Conservation (phyloP, 2,329 filamentous ascomycete genomes). For the Mollisia scopiformis region DNA sequence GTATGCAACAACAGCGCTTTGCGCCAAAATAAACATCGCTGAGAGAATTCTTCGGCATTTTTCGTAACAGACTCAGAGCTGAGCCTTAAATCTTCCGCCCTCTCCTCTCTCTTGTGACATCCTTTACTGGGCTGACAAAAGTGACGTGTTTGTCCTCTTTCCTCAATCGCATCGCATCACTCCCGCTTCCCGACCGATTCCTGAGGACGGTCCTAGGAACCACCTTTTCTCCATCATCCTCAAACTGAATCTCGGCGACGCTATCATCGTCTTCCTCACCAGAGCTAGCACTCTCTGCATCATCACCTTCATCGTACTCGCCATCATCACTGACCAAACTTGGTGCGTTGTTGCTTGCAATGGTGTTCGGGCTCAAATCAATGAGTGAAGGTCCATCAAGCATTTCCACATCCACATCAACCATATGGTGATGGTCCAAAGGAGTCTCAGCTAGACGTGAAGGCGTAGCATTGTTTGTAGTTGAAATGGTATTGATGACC, state of each 20-base stretch:
- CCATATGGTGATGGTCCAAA: slow-evolving; percentile 15
- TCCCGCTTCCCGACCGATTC: slow-evolving; percentile 27
- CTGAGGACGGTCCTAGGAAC: slow-evolving; percentile 30
- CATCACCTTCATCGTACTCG: slow-evolving; percentile 73
- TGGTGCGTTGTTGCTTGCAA: slow-evolving; percentile 75
- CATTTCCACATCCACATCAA: slow-evolving; percentile 41
- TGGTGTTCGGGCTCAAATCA: slow-evolving; percentile 70
- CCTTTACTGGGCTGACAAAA: slow-evolving; percentile 38
- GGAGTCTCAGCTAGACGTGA: slow-evolving; percentile 21
- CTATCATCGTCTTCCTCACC: slow-evolving; percentile 59
- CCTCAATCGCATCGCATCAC: slow-evolving; percentile 26
- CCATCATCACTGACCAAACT: slow-evolving; percentile 81
- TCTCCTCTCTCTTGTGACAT: slow-evolving; percentile 29
- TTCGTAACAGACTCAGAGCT: neutral
- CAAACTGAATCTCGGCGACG: slow-evolving; percentile 63
- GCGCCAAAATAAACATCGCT: slow-evolving; percentile 9
- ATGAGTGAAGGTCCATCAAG: slow-evolving; percentile 57
- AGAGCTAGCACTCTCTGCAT: slow-evolving; percentile 51
- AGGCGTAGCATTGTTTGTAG: slow-evolving; percentile 19
- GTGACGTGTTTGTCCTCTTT: slow-evolving; percentile 40
- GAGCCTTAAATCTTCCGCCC: slow-evolving; percentile 15
- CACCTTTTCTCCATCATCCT: slow-evolving; percentile 48
- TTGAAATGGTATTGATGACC: slow-evolving; percentile 29
- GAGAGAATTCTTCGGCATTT: neutral
- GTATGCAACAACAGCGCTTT: slow-evolving; percentile 21